A percentile compares a stretch with the other conserved stretches of the same genome.
phyloP scores from a whole-genome alignment of 2,329 filamentous ascomycete species.

The Grosmannia clavigera region DNA sequence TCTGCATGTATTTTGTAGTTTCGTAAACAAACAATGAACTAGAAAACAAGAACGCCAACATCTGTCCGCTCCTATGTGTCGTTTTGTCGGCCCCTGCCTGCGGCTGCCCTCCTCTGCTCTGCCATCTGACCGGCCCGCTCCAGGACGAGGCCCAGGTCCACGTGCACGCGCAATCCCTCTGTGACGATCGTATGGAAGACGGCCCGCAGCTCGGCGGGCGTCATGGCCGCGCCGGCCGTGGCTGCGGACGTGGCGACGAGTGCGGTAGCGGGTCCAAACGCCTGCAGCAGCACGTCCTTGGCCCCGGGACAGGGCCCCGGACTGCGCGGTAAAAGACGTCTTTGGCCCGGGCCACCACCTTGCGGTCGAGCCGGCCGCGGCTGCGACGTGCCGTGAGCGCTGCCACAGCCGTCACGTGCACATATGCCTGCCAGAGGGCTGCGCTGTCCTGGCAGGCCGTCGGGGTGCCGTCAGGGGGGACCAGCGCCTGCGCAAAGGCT shows the following conservation, averaged over 20 bases:
- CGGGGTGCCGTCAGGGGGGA: slow-evolving; percentile 21
- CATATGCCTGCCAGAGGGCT: slow-evolving; percentile 36
- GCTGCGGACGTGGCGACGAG: slow-evolving; percentile 19
- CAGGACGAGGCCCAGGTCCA: slow-evolving; percentile 10
- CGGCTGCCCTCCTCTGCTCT: not conserved
- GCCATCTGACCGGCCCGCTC: slow-evolving; percentile 3
- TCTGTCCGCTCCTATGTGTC: too few relatives aligned
- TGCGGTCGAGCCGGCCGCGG: slow-evolving; percentile 3
- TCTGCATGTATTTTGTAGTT: too few relatives aligned
- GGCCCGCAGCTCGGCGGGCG: slow-evolving; percentile 33
- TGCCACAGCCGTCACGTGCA: slow-evolving; percentile 25
- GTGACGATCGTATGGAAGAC: slow-evolving; percentile 18
- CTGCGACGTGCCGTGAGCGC: slow-evolving; percentile 15
- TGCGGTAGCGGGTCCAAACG: slow-evolving; percentile 22
- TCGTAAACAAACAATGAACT: too few relatives aligned
- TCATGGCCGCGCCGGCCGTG: slow-evolving; percentile 30
- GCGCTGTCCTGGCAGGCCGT: slow-evolving; percentile 22
- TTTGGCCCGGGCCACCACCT: slow-evolving; percentile 20
- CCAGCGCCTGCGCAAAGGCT: slow-evolving; percentile 40
- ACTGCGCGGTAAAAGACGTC: slow-evolving; percentile 36
- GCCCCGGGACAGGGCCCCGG: slow-evolving; percentile 35
- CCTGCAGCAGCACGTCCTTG: slow-evolving; percentile 38
- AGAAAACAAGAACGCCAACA: too few relatives aligned
- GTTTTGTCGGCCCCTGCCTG: not conserved
- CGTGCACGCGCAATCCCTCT: slow-evolving; percentile 13